Evolutionary conservation across 176 grass and related monocot genomes (phyloP), one percentile per base, ranked within the genome.

Genomic region (Hordeum marinum): DNA sequence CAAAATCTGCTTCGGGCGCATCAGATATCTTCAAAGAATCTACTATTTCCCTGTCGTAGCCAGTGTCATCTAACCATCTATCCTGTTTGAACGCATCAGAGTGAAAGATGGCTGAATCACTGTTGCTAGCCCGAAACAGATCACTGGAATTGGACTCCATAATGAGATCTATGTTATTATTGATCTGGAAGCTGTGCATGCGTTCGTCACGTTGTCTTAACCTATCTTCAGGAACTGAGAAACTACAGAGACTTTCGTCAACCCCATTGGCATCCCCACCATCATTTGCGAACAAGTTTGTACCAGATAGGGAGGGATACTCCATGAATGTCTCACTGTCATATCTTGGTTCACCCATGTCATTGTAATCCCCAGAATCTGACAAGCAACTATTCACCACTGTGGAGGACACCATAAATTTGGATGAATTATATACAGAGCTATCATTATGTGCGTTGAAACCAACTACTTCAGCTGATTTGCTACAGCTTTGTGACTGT

Each of bases 111-210:
- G 88, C 82, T 11, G 85, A 90, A 34, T 88, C 85, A 74, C 83
- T 88, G 45, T 86, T 94, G 85, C 88, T 92, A 39, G 85, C 81
- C 59, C 77, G 81, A 82, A 85, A 92, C 46, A 82, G 27, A 87
- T 87, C 75, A 79, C 31, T 84, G 29, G 88, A 25, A 90, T 90
- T 89, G 81, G 93, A 79, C 90, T 98, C 96, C 80, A 95, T 92
- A 90, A 98, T 83, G 66, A 98, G 93, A 87, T 94, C 96, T 79
- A 90, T 94, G 78, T 95, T 98, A 79, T 94, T 95, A 85, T 90
- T 92, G 63, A 98, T 98, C 83, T 98, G 89, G 82, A 98, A 98
- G 68, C 91, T 95, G 86, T 98, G 91, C 93, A 94, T 89, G 55
- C 82, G 84, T 39, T 84, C 83, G 68, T 94, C 88, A 76, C 63